Percentiles rank a stretch among this genome's conserved stretches.
phyloP scores from a whole-genome alignment of 2,329 filamentous ascomycete species.

The Aspergillus nomiae region DNA sequence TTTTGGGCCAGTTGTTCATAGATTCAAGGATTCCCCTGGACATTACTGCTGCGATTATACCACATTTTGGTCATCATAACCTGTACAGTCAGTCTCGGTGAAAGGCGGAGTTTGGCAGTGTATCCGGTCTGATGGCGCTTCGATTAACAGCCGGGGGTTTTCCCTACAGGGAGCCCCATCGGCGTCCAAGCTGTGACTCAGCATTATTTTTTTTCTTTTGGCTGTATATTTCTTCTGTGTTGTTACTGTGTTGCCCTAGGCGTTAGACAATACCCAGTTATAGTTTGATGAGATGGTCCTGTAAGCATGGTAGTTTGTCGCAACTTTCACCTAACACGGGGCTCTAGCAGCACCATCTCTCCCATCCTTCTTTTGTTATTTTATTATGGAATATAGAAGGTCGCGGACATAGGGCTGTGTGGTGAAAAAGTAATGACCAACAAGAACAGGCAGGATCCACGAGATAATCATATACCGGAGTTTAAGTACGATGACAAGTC shows the following conservation, averaged over 20 bases:
- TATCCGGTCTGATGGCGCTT: constrained; percentile 17
- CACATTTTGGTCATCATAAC: constrained; percentile 6
- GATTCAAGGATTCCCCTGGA: constrained; percentile 7
- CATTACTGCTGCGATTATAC: constrained; percentile 4
- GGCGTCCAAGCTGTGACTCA: constrained; percentile 44
- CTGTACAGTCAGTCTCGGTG: constrained; percentile 12
- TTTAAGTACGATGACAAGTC: background rate
- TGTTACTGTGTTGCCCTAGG: constrained; percentile 26
- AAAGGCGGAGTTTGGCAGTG: constrained; percentile 17
- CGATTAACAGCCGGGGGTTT: constrained; percentile 16
- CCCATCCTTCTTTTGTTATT: background rate
- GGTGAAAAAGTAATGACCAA: background rate
- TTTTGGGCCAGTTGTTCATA: constrained; percentile 20
- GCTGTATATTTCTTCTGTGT: constrained; percentile 25
- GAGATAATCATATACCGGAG: background rate
- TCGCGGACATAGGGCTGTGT: background rate
- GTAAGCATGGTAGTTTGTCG: constrained; percentile 4
- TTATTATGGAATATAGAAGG: background rate
- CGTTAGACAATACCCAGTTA: constrained; percentile 40
- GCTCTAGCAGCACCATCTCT: background rate
- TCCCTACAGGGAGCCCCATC: constrained; percentile 11
- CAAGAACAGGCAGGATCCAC: background rate
- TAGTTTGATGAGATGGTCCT: constrained; percentile 13
- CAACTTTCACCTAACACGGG: background rate
- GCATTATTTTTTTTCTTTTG: constrained; percentile 26